Evolutionary conservation across 805 yeast genomes (phyloP).

Genomic region (Ogataea trehaloabstinens): DNA sequence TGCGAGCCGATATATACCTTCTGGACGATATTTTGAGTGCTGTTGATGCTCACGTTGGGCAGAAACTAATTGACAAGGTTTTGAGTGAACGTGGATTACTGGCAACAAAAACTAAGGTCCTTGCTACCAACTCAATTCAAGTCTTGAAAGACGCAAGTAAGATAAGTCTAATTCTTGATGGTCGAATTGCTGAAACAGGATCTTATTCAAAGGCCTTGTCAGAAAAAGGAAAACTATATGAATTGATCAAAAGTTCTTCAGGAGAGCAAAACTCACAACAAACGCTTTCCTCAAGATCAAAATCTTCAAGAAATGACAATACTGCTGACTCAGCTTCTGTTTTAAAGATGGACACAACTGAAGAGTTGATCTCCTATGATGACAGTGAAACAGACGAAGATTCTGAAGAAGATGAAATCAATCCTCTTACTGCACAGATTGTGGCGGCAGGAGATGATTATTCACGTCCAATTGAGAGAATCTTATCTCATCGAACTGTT

Average conservation of each 20-base stretch:
- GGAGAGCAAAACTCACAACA: conserved; percentile 10
- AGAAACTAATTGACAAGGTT: conserved; percentile 67
- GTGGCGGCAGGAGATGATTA: conserved; percentile 3
- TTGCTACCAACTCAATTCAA: conserved; percentile 57
- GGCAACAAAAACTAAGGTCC: conserved; percentile 48
- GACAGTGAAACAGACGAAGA: conserved; percentile 4
- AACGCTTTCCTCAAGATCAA: neutral
- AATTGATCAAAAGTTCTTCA: conserved; percentile 40
- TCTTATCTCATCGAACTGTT: conserved; percentile 28
- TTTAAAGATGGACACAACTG: neutral
- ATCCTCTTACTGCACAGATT: conserved; percentile 3
- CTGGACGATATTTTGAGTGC: conserved; percentile 94
- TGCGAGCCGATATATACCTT: conserved; percentile 87
- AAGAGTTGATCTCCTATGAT: neutral
- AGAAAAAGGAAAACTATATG: conserved; percentile 28
- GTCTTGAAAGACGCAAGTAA: conserved; percentile 57
- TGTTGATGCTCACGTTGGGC: conserved; percentile 96
- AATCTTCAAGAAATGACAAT: neutral
- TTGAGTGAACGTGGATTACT: conserved; percentile 46
- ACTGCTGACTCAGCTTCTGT: neutral
- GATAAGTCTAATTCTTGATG: conserved; percentile 56
- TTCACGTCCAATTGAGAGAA: conserved; percentile 11
- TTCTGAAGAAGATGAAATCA: neutral
- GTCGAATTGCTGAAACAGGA: conserved; percentile 55
- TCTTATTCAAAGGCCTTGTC: conserved; percentile 41